Conservation (phyloP, 805 yeast species). For the Candida morakotiae region DNA sequence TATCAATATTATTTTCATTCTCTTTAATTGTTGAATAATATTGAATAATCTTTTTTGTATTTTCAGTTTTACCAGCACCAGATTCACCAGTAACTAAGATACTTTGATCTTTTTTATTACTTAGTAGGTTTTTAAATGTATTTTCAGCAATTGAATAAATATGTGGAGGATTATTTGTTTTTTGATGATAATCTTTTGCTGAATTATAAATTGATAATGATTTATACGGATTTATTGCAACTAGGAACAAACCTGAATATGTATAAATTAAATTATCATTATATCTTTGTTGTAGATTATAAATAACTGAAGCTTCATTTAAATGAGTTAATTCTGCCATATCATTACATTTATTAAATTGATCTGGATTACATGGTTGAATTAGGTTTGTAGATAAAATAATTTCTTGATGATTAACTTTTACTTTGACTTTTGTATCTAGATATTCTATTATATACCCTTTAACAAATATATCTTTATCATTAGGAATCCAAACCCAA, state of each 20-base stretch:
- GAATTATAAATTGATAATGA: slow-evolving; percentile 65
- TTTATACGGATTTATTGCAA: slow-evolving; percentile 91
- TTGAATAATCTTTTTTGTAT: slow-evolving; percentile 90
- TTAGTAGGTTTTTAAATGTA: slow-evolving; percentile 72
- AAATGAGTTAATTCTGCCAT: slow-evolving; percentile 94
- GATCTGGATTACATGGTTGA: slow-evolving; percentile 79
- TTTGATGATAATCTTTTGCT: slow-evolving; percentile 49
- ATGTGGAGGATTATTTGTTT: slow-evolving; percentile 61
- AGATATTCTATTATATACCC: slow-evolving; percentile 52
- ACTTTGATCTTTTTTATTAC: slow-evolving; percentile 73
- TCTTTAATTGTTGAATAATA: slow-evolving; percentile 67
- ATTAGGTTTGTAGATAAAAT: slow-evolving; percentile 39
- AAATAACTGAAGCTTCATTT: slow-evolving; percentile 93
- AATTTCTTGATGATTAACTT: slow-evolving; percentile 31
- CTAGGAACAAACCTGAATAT: slow-evolving; percentile 90
- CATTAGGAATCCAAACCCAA: slow-evolving; percentile 78
- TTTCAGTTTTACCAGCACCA: slow-evolving; percentile 99
- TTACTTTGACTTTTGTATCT: slow-evolving; percentile 31
- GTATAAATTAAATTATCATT: slow-evolving; percentile 80
- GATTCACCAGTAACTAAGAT: slow-evolving; percentile 97
- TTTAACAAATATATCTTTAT: slow-evolving; percentile 51
- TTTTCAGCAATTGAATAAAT: slow-evolving; percentile 82
- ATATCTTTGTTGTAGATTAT: slow-evolving; percentile 77
- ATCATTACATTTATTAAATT: slow-evolving; percentile 86
- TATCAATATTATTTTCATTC: slow-evolving; percentile 52